These are phyloP conservation scores for Xylaria sp. DNA, from an alignment of 2,329 filamentous ascomycete genomes.

Conservation along the genomic window DNA sequence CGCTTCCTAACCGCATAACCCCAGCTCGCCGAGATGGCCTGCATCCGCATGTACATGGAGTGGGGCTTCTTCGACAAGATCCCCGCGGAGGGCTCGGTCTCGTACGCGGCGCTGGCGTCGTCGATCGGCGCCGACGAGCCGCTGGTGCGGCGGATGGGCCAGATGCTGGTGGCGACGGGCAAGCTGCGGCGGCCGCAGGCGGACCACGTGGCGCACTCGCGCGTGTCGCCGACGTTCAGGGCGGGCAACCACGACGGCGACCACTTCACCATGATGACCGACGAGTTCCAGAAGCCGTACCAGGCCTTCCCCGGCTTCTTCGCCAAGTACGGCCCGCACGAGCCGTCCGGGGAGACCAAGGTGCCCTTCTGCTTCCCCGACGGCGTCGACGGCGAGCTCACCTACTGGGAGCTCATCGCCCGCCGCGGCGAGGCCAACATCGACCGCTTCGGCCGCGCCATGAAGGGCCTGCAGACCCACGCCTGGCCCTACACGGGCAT, in stretches of 20 bases:
- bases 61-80: slow-evolving; percentile 25
- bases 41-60: slow-evolving; percentile 19
- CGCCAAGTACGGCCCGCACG: slow-evolving; percentile 30
- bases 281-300: slow-evolving; percentile 14
- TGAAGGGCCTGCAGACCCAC: slow-evolving; percentile 28
- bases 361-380: slow-evolving; percentile 31
- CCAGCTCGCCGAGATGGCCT: slow-evolving; percentile 18
- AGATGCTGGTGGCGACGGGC: slow-evolving; percentile 26
- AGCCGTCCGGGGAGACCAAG: slow-evolving; percentile 29
- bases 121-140: slow-evolving; percentile 14
- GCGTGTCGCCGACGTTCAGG: slow-evolving; percentile 17
- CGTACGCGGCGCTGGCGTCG: slow-evolving; percentile 12
- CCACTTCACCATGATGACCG: slow-evolving; percentile 19
- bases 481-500: slow-evolving; percentile 33
- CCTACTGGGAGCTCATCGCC: slow-evolving; percentile 32
- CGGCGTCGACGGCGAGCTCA: slow-evolving; percentile 28
- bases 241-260: slow-evolving; percentile 10
- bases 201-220: slow-evolving; percentile 19
- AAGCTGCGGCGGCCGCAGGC: slow-evolving; percentile 14
- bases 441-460: slow-evolving; percentile 32
- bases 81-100: slow-evolving; percentile 12
- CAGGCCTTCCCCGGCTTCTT: slow-evolving; percentile 31
- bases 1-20: not conserved
- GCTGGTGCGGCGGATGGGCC: slow-evolving; percentile 18
- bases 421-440: slow-evolving; percentile 25